Evolutionary conservation across 2,329 filamentous ascomycete genomes (phyloP), one percentile per base, ranked within the genome.

Genomic region (Talaromyces albobiverticillius): DNA sequence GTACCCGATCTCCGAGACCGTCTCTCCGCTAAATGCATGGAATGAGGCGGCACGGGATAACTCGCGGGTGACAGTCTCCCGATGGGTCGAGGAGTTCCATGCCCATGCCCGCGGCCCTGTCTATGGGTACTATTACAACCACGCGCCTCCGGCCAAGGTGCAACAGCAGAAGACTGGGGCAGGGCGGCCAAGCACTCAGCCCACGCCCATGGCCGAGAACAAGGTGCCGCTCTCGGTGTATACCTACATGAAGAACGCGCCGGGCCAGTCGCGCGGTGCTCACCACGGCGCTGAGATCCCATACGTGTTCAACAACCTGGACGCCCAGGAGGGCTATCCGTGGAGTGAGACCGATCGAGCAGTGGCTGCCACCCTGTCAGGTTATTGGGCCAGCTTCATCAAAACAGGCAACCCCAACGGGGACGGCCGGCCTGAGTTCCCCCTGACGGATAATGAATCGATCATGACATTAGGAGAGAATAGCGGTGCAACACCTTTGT

Each of bases 231-330:
- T 72, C 49, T 73, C 67, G 56, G 71, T 67, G 2, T 72, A 71
- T 53, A 66, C 65, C 59, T 73, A 67, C 66, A 62, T 60, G 45
- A 5, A 72, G 46, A 70, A 69, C 2, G 70, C 69, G 0, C 70
- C 70, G 0, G 64, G 62, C 29, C 57, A 61, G 45, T 47, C 31
- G 23, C 53, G 58, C 18, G 65, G 66, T 10, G 65, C 65, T 3
- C 58, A 61, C 31, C 65, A 68, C 55, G 60, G 60, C 34, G 59
- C 60, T 1, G 67, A 68, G 60, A 65, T 69, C 51, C 61, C 61
- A 47, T 67, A 69, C 50, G 61, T 62, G 1, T 55, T 64, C 14
- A 66, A 68, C 56, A 66, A 66, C 52, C 56, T 68, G 11, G 64
- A 67, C n/a, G 57, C 23, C 3, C 60, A 56, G 8, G 57, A 62